phyloP scores from a whole-genome alignment of 2,329 filamentous ascomycete species.

The Simplicillium sp. region DNA sequence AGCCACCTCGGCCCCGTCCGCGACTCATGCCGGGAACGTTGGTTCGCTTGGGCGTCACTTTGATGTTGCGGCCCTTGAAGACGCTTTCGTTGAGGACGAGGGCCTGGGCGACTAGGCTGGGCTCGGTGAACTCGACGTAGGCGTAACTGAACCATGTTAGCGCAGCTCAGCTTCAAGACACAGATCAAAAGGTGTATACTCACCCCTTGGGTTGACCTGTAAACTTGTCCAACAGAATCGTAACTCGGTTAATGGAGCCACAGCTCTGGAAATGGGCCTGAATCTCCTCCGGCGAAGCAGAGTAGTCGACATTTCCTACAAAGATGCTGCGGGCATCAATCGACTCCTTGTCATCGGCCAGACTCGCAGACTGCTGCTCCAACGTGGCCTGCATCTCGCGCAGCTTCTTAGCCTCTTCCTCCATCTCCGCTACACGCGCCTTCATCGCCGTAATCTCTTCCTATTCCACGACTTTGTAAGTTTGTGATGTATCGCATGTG shows the following conservation, averaged over 20 bases:
- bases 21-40: constrained; percentile 93
- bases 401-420: constrained; percentile 77
- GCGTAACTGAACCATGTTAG: constrained; percentile 60
- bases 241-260: constrained; percentile 95
- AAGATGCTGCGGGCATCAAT: constrained; percentile 94
- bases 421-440: constrained; percentile 78
- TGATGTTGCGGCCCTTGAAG: constrained; percentile 90
- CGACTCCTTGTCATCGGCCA: constrained; percentile 90
- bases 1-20: constrained; percentile 55
- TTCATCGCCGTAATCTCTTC: constrained; percentile 86
- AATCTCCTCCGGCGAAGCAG: constrained; percentile 92
- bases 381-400: constrained; percentile 80
- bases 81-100: constrained; percentile 93
- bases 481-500: neutral
- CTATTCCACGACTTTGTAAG: constrained; percentile 23
- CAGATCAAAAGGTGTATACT: constrained; percentile 38
- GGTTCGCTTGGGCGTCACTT: constrained; percentile 90
- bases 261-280: constrained; percentile 97
- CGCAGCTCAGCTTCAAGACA: neutral
- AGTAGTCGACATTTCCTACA: constrained; percentile 97
- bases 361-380: constrained; percentile 73
- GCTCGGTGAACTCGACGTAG: constrained; percentile 96
- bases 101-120: constrained; percentile 83
- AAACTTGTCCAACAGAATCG: constrained; percentile 95
- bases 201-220: constrained; percentile 96